A percentile compares a stretch with the other conserved stretches of the same genome.
Evolutionary conservation across 2,329 filamentous ascomycete species (phyloP).

Genomic region (Pseudocercospora macadamiae): DNA sequence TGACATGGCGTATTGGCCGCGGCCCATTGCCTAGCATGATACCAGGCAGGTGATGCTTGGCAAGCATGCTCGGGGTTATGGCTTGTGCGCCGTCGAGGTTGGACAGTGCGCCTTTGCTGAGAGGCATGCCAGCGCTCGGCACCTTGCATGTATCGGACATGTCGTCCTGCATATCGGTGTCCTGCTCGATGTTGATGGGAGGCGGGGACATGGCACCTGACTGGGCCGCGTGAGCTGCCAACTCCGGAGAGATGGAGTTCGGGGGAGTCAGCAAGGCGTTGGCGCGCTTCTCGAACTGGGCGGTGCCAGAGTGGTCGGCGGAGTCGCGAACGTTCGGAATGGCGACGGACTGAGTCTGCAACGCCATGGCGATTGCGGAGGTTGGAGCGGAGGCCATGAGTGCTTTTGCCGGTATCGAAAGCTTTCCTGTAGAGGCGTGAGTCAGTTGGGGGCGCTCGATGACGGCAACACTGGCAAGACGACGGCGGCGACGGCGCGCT

Average conservation of each 20-base stretch:
- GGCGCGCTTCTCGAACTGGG: constrained; percentile 34
- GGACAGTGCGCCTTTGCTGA: constrained; percentile 56
- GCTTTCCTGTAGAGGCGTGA: constrained; percentile 40
- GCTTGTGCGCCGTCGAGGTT: constrained; percentile 72
- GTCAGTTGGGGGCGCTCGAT: constrained; percentile 30
- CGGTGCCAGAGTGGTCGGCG: constrained; percentile 31
- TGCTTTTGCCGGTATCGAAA: constrained; percentile 25
- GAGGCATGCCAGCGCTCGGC: constrained; percentile 37
- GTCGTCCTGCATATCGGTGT: constrained; percentile 72
- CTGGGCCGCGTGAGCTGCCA: constrained; percentile 80
- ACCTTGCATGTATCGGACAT: constrained; percentile 46
- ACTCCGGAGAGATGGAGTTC: constrained; percentile 88
- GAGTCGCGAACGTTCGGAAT: constrained; percentile 33
- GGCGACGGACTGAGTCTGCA: constrained; percentile 35
- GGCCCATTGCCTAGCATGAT: constrained; percentile 90
- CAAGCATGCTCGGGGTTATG: constrained; percentile 83
- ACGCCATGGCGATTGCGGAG: constrained; percentile 39
- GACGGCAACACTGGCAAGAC: constrained; percentile 10
- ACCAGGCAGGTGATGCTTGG: constrained; percentile 85
- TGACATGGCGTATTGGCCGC: constrained; percentile 90
- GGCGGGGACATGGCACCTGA: constrained; percentile 51
- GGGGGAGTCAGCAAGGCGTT: constrained; percentile 81
- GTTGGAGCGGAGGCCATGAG: constrained; percentile 38
- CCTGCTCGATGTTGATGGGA: constrained; percentile 70
- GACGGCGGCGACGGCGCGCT: constrained; percentile 14